phyloP scores from a whole-genome alignment of 2,329 filamentous ascomycete genomes.

The Colletotrichum lini region DNA sequence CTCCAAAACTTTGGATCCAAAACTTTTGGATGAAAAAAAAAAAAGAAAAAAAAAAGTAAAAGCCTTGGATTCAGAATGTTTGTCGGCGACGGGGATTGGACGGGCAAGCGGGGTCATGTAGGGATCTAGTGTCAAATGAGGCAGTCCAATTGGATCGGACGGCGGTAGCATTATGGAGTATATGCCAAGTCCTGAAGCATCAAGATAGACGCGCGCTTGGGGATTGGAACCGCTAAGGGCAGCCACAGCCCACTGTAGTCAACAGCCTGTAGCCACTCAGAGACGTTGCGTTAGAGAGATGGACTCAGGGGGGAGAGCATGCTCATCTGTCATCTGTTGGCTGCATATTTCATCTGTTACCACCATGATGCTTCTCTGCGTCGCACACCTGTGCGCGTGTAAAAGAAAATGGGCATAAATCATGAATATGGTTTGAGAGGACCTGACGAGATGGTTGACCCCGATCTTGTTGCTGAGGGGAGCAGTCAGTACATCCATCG shows the following conservation, averaged over 20 bases:
- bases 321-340: conserved; percentile 32
- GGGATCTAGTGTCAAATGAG: conserved; percentile 3
- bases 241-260: too few relatives aligned
- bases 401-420: neutral
- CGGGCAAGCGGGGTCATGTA: conserved; percentile 26
- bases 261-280: neutral
- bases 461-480: neutral
- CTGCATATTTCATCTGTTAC: conserved; percentile 27
- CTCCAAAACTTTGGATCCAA: neutral
- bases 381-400: conserved; percentile 20
- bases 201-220: conserved; percentile 42
- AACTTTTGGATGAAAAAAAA: conserved; percentile 14
- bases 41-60: conserved; percentile 3
- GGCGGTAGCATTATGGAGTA: neutral
- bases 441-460: conserved; percentile 19
- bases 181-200: conserved; percentile 9
- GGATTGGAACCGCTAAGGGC: conserved; percentile 22
- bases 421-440: neutral
- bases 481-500: neutral
- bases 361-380: conserved; percentile 1
- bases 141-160: conserved; percentile 30
- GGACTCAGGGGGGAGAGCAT: neutral
- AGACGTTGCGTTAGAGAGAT: neutral
- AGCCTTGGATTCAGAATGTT: conserved; percentile 22
- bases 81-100: conserved; percentile 35